Percentiles rank a stretch among this genome's conserved stretches.
Evolutionary conservation across 768 basidiomycete species (phyloP).

Genomic region (Rubroboletus satanas): DNA sequence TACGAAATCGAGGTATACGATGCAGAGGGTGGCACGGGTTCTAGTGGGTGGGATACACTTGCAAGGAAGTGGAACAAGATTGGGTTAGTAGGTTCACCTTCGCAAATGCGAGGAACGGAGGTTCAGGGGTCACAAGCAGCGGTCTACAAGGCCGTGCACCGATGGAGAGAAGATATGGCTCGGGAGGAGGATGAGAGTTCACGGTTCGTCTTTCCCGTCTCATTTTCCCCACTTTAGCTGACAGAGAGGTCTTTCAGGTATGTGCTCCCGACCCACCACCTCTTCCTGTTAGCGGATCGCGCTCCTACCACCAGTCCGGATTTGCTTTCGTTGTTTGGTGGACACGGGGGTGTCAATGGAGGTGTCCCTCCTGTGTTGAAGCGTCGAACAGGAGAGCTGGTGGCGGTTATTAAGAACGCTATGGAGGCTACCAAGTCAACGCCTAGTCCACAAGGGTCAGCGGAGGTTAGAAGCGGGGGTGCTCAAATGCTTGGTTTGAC

Average conservation of each 20-base stretch:
- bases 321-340: conserved; percentile 54
- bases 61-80: conserved; percentile 82
- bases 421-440: conserved; percentile 25
- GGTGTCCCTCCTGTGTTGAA: conserved; percentile 62
- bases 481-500: not conserved
- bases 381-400: conserved; percentile 57
- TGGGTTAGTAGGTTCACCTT: conserved; percentile 30
- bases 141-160: conserved; percentile 70
- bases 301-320: conserved; percentile 63
- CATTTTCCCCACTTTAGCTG: not conserved
- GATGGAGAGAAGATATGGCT: conserved; percentile 78
- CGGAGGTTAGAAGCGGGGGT: not conserved
- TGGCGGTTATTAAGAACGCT: conserved; percentile 55
- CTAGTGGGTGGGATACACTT: conserved; percentile 73
- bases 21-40: conserved; percentile 55
- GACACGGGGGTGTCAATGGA: conserved; percentile 12
- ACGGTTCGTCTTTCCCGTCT: conserved; percentile 43
- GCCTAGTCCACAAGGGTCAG: not conserved
- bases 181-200: conserved; percentile 85
- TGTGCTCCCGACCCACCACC: conserved; percentile 68
- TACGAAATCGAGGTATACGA: conserved; percentile 74
- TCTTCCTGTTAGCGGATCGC: conserved; percentile 71
- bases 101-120: conserved; percentile 32
- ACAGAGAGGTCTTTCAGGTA: conserved; percentile 42
- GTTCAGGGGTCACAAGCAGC: conserved; percentile 45